phyloP scores from a whole-genome alignment of 225 moss, liverwort and hornwort genomes.

The Asterella californica region DNA sequence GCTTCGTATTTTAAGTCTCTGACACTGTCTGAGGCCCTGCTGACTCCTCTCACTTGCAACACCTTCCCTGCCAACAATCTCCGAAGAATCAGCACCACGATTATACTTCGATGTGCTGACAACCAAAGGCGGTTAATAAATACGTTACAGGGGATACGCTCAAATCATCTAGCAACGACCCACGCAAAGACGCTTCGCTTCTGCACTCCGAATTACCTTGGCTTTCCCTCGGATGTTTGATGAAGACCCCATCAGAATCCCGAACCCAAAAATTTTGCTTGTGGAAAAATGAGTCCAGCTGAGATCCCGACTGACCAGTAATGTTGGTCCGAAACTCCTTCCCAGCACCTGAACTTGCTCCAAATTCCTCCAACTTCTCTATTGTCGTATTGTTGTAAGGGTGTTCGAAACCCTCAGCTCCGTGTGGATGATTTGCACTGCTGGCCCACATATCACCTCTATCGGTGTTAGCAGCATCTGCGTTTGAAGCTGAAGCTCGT shows the following conservation, averaged over 20 bases:
- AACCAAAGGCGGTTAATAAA: background rate
- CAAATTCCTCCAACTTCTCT: background rate
- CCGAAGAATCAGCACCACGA: too few species aligned
- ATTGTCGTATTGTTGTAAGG: too few species aligned
- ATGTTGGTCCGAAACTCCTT: background rate
- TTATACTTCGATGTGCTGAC: background rate
- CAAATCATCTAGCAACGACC: background rate
- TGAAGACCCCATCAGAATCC: conserved; percentile 34
- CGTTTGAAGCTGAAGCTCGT: background rate
- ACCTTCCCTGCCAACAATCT: background rate
- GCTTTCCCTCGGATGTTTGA: conserved; percentile 10
- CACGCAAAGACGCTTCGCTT: background rate
- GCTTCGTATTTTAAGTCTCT: background rate
- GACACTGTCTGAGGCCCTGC: background rate
- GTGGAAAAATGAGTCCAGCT: conserved; percentile 23
- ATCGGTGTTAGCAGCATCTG: background rate
- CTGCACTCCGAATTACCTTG: conserved; percentile 6
- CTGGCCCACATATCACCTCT: background rate
- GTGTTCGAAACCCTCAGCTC: background rate
- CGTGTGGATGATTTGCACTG: background rate
- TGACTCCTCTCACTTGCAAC: background rate
- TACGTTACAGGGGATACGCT: background rate
- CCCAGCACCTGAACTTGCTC: background rate
- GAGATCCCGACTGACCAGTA: background rate
- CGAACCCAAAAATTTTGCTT: conserved; percentile 27